Conservation (phyloP, 1,139 yeast genomes). For the Taphrina pruni region DNA sequence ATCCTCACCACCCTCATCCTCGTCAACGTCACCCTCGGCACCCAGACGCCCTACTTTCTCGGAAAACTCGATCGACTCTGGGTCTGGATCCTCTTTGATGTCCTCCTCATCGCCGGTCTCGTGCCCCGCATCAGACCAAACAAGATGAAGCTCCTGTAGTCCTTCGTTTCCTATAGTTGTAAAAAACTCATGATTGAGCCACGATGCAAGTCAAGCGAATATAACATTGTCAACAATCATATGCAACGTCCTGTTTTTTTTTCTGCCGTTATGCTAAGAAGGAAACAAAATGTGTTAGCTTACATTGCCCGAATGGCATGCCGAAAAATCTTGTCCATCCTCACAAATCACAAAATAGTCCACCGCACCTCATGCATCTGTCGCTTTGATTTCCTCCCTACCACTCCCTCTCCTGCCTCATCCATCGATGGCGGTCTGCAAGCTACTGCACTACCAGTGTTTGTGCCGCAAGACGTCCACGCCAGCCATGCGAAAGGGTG, state of each 20-base stretch:
- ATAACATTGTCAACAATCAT: no score
- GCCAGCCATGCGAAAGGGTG: conserved; percentile 7
- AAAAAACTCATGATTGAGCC: no score
- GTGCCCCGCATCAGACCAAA: conserved; percentile 42
- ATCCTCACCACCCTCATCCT: conserved; percentile 46
- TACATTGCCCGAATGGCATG: not conserved
- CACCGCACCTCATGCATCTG: not conserved
- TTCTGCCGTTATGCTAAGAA: not conserved
- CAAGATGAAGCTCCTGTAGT: conserved; percentile 34
- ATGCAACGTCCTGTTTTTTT: no score
- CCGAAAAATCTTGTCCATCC: no score
- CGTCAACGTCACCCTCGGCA: conserved; percentile 48
- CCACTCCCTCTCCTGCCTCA: not conserved
- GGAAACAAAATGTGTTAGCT: not conserved
- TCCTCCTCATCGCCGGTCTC: conserved; percentile 42
- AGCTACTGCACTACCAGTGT: conserved; percentile 2
- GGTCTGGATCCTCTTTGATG: conserved; percentile 36
- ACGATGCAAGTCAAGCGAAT: no score
- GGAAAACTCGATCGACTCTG: conserved; percentile 29
- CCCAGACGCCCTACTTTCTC: conserved; percentile 47
- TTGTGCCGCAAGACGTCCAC: conserved; percentile 5
- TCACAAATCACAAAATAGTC: no score
- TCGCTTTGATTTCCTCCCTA: not conserved
- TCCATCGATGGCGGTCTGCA: not conserved
- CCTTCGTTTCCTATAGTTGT: no score